Evolutionary conservation across 306 rosid genomes (phyloP).

Genomic region (Ammopiptanthus mongolicus): DNA sequence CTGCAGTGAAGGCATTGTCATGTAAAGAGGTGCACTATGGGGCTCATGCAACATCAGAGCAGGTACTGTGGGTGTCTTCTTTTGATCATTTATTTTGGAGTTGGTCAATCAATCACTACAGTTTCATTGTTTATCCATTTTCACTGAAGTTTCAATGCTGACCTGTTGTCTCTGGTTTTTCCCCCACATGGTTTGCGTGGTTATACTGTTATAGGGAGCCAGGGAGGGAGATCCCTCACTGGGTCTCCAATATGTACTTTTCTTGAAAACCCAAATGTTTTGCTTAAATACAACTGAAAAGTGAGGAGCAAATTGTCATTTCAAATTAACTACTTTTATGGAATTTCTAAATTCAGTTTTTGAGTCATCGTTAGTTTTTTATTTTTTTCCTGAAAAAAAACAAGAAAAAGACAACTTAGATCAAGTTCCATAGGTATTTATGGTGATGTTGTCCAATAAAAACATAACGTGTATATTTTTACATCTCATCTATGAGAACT

Average conservation of each 20-base stretch:
- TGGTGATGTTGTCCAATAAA: neutral
- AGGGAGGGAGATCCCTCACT: neutral
- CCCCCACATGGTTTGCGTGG: neutral
- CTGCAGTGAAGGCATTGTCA: constrained; percentile 80
- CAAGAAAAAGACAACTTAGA: neutral
- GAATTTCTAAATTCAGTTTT: neutral
- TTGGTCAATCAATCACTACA: neutral
- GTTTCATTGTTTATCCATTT: neutral
- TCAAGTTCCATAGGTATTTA: neutral
- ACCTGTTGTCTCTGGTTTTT: neutral
- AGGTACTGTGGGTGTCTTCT: constrained; percentile 47
- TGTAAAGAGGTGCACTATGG: constrained; percentile 99
- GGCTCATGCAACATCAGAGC: constrained; percentile 93
- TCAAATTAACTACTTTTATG: neutral
- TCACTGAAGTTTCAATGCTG: neutral
- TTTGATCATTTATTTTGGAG: neutral
- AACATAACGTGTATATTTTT: neutral
- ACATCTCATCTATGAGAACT: too few relatives aligned
- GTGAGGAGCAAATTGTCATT: neutral
- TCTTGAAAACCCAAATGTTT: neutral
- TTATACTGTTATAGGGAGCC: constrained; percentile 1
- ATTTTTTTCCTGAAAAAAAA: neutral
- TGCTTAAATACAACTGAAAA: neutral
- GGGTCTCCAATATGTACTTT: neutral
- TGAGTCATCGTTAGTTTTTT: neutral